Conservation (phyloP, 352 stramenopile species). For the Elongisporangium prolatum region DNA sequence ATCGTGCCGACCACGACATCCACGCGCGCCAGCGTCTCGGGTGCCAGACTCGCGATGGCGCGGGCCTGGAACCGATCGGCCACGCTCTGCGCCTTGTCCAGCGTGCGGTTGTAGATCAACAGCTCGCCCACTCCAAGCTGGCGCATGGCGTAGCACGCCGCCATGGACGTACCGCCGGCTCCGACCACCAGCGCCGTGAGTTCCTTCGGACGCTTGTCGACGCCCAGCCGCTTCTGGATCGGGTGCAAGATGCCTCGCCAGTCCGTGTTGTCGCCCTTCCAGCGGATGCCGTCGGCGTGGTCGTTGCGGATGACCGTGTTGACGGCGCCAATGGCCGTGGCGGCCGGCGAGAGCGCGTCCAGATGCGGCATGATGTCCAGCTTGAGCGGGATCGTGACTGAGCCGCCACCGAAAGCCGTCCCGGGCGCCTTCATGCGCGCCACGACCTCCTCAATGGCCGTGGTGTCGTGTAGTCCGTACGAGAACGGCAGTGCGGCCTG, state of each 20-base stretch:
- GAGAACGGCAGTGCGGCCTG: slow-evolving; percentile 82
- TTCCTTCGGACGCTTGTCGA: slow-evolving; percentile 8
- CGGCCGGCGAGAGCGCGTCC: slow-evolving; percentile 91
- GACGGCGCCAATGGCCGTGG: slow-evolving; percentile 95
- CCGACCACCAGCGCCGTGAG: slow-evolving; percentile 83
- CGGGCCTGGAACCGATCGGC: slow-evolving; percentile 86
- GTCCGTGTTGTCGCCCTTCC: slow-evolving; percentile 97
- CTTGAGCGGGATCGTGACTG: slow-evolving; percentile 98
- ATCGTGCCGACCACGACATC: slow-evolving; percentile 95
- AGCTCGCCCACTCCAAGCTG: slow-evolving; percentile 78
- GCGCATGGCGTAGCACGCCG: slow-evolving; percentile 92
- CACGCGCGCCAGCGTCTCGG: slow-evolving; percentile 46
- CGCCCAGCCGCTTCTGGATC: slow-evolving; percentile 62
- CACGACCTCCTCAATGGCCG: slow-evolving; percentile 33
- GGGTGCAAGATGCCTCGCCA: slow-evolving; percentile 97
- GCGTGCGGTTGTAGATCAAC: slow-evolving; percentile 96
- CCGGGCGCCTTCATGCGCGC: slow-evolving; percentile 27
- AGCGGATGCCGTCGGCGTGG: slow-evolving; percentile 32
- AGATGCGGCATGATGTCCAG: slow-evolving; percentile 92
- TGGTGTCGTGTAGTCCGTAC: slow-evolving; percentile 88
- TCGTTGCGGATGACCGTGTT: slow-evolving; percentile 94
- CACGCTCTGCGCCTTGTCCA: slow-evolving; percentile 88
- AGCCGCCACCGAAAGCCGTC: slow-evolving; percentile 90
- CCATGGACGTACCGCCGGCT: slow-evolving; percentile 93
- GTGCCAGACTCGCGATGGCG: slow-evolving; percentile 45